These are phyloP conservation scores for Podila epigama DNA, from an alignment of 192 early-diverging fungal genomes.

Conservation along the genomic window DNA sequence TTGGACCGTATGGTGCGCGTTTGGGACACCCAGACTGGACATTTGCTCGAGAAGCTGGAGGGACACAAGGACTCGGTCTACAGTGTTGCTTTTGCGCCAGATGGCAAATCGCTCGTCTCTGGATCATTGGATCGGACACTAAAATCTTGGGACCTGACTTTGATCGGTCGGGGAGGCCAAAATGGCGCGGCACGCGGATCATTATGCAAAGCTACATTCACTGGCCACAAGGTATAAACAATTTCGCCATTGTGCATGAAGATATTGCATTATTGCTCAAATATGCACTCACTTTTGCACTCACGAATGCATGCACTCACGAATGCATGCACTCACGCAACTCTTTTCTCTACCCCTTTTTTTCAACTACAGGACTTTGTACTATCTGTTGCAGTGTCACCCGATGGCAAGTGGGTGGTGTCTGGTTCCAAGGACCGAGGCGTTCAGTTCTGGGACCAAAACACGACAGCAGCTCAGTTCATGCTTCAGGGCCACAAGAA, in stretches of 20 bases:
- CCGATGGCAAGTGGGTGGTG: constrained; percentile 89
- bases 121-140: constrained; percentile 93
- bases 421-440: constrained; percentile 92
- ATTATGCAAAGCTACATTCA: constrained; percentile 56
- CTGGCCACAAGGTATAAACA: constrained; percentile 58
- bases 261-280: neutral
- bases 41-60: constrained; percentile 87
- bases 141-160: constrained; percentile 88
- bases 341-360: neutral
- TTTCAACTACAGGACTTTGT: constrained; percentile 84
- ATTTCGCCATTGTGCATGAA: neutral
- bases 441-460: constrained; percentile 95
- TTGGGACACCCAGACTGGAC: constrained; percentile 86
- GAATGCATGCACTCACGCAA: neutral
- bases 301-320: neutral
- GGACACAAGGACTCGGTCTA: constrained; percentile 97
- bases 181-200: constrained; percentile 34
- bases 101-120: constrained; percentile 89
- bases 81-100: constrained; percentile 92
- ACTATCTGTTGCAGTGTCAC: constrained; percentile 88
- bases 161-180: constrained; percentile 38
- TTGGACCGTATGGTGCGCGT: constrained; percentile 93
- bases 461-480: constrained; percentile 72
- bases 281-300: neutral
- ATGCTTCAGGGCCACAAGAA: constrained; percentile 98